Percentiles rank a stretch among this genome's conserved stretches.
phyloP scores from a whole-genome alignment of 2,329 filamentous ascomycete genomes.

The Verticillium dahliae region DNA sequence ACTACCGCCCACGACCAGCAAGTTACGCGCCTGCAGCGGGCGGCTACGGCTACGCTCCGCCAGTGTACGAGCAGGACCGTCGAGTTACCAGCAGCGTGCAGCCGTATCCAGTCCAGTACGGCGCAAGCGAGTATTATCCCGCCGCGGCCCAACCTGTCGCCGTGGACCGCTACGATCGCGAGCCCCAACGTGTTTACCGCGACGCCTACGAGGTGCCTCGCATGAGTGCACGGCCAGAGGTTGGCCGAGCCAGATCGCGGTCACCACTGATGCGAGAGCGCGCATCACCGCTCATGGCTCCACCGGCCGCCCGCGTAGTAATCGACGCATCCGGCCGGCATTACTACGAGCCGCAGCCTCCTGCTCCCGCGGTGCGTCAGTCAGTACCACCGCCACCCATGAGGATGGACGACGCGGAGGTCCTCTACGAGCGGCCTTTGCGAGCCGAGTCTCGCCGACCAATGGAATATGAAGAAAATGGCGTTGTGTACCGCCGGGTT shows the following conservation, averaged over 20 bases:
- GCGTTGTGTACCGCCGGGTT: slow-evolving; percentile 40
- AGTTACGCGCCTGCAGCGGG: slow-evolving; percentile 6
- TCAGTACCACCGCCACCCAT: slow-evolving; percentile 42
- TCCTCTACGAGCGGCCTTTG: slow-evolving; percentile 60
- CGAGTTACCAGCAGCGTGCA: slow-evolving; percentile 21
- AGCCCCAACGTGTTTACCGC: slow-evolving; percentile 34
- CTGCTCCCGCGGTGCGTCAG: slow-evolving; percentile 33
- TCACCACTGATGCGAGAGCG: slow-evolving; percentile 39
- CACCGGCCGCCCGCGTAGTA: slow-evolving; percentile 60
- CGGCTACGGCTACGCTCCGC: slow-evolving; percentile 19
- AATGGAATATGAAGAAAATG: slow-evolving; percentile 40
- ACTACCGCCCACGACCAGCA: slow-evolving; percentile 16
- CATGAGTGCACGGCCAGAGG: slow-evolving; percentile 41
- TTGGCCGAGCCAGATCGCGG: slow-evolving; percentile 39
- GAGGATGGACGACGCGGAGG: slow-evolving; percentile 40
- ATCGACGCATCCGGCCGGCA: slow-evolving; percentile 79
- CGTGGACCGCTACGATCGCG: slow-evolving; percentile 32
- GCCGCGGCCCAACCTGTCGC: slow-evolving; percentile 34
- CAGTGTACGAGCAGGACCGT: slow-evolving; percentile 24
- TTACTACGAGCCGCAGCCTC: slow-evolving; percentile 52
- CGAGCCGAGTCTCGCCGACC: slow-evolving; percentile 46
- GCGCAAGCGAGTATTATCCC: slow-evolving; percentile 27
- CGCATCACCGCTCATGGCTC: slow-evolving; percentile 41
- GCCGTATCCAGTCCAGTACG: slow-evolving; percentile 30
- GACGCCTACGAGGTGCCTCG: slow-evolving; percentile 35